Evolutionary conservation across 2,329 filamentous ascomycete genomes (phyloP), one percentile per base, ranked within the genome.

Genomic region (Coccinonectria pachysandricola): DNA sequence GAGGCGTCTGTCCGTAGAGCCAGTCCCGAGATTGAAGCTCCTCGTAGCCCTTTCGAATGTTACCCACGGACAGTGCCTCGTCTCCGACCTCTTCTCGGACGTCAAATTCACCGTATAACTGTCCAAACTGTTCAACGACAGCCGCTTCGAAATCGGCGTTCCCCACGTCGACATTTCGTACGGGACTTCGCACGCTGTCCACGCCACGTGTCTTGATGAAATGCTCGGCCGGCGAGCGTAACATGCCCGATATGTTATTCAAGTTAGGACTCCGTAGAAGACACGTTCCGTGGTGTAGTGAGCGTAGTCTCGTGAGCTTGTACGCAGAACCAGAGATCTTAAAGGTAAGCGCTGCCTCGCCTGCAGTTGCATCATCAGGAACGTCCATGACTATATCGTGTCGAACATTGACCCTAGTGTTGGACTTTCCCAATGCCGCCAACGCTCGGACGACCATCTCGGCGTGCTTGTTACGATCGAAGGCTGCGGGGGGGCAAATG

Each of bases 261-360:
- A 96, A 60, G 48, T 93, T 82, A 2, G 79, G 79, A 28, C 83
- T 87, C 17, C 68, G 64, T 3, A 96, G 63, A 21, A 98, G 64
- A 45, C 86, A 91, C 0, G 91, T 98, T 6, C 87, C 91, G 54
- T 98, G 91, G 54, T 98, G 91, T 31, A 98, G 64, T 6, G 86
- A 79, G 22, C 88, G 70, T 24, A 73, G 61, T 13, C 82, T 68
- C 0, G 83, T 95, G 28, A 98, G 65, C 56, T 96, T 96, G 59
- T 93, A 98, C 8, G 91, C 91, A 1, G 86, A 95, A 2, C 91
- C 91, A 0, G 86, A 94, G 8, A 96, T 70, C 53, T 98, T 98
- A 48, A 78, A 72, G 2, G 68, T 64, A 20, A 36, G 7, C 17
- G 7, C 17, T 7, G 17, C 17, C 7, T 19, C 17, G 17, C 17